phyloP scores from a whole-genome alignment of 176 grass and related monocot species.

The Juncus inflexus region DNA sequence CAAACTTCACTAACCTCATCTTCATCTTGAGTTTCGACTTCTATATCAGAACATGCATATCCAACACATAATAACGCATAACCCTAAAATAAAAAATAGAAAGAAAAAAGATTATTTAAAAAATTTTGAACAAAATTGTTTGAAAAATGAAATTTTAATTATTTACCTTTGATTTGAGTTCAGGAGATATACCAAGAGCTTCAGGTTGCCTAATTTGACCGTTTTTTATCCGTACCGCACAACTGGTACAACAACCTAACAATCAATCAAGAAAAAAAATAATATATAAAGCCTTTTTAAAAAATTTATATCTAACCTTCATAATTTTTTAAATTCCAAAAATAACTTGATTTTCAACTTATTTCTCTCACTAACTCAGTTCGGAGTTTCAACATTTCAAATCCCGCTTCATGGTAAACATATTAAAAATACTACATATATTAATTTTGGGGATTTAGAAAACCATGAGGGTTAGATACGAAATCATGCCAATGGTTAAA shows the following conservation, averaged over 20 bases:
- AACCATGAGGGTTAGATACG: too few relatives aligned
- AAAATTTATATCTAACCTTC: not conserved
- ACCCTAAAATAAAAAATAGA: constrained; percentile 47
- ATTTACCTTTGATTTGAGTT: constrained; percentile 39
- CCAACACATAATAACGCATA: constrained; percentile 96
- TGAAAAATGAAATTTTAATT: not conserved
- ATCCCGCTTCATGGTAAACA: too few relatives aligned
- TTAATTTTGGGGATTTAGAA: too few relatives aligned
- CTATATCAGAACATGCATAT: constrained; percentile 75
- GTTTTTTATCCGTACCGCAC: constrained; percentile 52
- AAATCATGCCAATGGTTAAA: too few relatives aligned
- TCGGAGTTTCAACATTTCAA: too few relatives aligned
- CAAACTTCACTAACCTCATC: constrained; percentile 51
- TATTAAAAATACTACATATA: too few relatives aligned
- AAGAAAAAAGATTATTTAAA: constrained; percentile 6
- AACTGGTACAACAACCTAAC: constrained; percentile 38
- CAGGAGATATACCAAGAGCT: constrained; percentile 51
- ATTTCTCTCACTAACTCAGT: too few relatives aligned
- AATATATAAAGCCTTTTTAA: not conserved
- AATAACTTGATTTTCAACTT: not conserved
- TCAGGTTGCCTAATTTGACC: constrained; percentile 51
- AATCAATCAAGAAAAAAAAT: not conserved
- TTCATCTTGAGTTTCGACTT: constrained; percentile 98
- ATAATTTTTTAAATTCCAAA: not conserved
- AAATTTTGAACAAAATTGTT: too few relatives aligned